These are phyloP conservation scores for Fusarium oligoseptatum DNA, from an alignment of 2,329 filamentous ascomycete species.

Conservation along the genomic window DNA sequence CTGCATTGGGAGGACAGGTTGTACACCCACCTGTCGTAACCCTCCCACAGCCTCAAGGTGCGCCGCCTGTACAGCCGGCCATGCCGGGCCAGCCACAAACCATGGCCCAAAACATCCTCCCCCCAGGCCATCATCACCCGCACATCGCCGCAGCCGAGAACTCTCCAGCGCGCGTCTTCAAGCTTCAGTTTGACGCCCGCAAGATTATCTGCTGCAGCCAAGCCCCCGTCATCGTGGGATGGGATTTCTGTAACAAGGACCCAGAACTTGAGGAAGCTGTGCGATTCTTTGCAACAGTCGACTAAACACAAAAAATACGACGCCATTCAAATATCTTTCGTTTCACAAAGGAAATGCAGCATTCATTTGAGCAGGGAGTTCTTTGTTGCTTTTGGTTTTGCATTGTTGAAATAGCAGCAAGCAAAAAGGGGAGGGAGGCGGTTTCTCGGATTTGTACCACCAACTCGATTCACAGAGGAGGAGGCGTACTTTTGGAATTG, in stretches of 20 bases:
- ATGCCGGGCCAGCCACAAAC: slow-evolving; percentile 27
- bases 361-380: slow-evolving; percentile 42
- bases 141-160: slow-evolving; percentile 62
- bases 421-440: neutral
- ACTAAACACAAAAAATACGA: slow-evolving; percentile 40
- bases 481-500: slow-evolving; percentile 2
- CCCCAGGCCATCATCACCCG: slow-evolving; percentile 53
- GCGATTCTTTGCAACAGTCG: slow-evolving; percentile 79
- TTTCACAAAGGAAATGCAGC: slow-evolving; percentile 12
- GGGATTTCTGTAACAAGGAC: slow-evolving; percentile 96
- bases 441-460: slow-evolving; percentile 28
- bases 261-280: slow-evolving; percentile 81
- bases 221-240: slow-evolving; percentile 91
- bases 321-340: neutral
- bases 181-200: slow-evolving; percentile 93
- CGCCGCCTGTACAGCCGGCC: slow-evolving; percentile 39
- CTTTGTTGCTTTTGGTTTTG: slow-evolving; percentile 26
- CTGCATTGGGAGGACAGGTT: slow-evolving; percentile 2
- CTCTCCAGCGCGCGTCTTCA: slow-evolving; percentile 81
- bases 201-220: slow-evolving; percentile 96
- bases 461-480: slow-evolving; percentile 5
- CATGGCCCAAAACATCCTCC: slow-evolving; percentile 8
- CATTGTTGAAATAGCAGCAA: slow-evolving; percentile 14
- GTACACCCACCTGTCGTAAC: slow-evolving; percentile 28
- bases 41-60: slow-evolving; percentile 32